Evolutionary conservation across 169 alveolate genomes (phyloP), one percentile per base, ranked within the genome.

Genomic region (Plasmodium coatneyi): DNA sequence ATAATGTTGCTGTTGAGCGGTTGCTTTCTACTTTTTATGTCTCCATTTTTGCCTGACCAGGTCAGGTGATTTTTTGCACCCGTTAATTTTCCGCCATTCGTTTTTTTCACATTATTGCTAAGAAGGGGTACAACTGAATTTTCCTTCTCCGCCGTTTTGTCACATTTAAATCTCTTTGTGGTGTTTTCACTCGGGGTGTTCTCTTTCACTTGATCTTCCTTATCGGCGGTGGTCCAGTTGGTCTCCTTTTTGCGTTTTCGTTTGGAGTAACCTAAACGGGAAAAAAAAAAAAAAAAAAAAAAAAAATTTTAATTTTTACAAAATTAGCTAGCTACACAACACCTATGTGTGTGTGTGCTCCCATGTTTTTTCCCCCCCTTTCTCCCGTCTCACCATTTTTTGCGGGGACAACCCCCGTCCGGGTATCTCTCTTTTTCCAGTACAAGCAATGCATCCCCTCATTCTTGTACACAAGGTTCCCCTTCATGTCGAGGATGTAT

Each of bases 401-500:
- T 9, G 72, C 9, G 46, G 43, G 82, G 12, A 14, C 32, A 39
- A 30, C 4, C 28, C 32, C 19, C 46, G 16, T 60, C 22, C 3
- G 30, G 12, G 16, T 10, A 36, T 32, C 25, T 54, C 30, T 22
- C 81, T 87, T 87, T 28, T 22, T 30, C 71, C 80, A 43, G 83
- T 56, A 54, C 54, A 87, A 87, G 36, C 86, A 78, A 87, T 87
- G 93, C 22, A 87, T 41, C 12, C n/a, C 49, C 60, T 87, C 93
- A 60, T 87, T 79, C 43, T 87, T 76, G 46, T 87, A 71, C 14
- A 87, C 49, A 34, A 76, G 9, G 49, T 43, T 66, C 22, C 93
- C 93, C 71, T 79, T 87, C 87, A 87, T 79, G 56, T 87, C 81
- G 28, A 87, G 43, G 46, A 87, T 87, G 71, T 87, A 87, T 30